A percentile compares a stretch with the other conserved stretches of the same genome.
These are phyloP conservation scores for Nannizzia gypsea DNA, from an alignment of 2,329 filamentous ascomycete genomes.

Conservation along the genomic window DNA sequence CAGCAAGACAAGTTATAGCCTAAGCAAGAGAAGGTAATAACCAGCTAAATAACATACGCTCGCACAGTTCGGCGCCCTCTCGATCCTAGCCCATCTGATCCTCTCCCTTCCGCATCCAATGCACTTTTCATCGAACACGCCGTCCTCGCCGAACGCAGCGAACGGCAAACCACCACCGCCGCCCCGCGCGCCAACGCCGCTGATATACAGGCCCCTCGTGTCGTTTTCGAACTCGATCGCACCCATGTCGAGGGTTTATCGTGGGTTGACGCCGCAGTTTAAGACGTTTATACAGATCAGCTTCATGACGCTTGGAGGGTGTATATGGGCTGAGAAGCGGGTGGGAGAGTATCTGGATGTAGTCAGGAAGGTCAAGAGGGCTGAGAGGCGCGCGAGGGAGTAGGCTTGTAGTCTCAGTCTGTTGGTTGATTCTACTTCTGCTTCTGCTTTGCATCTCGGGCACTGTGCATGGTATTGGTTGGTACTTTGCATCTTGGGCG, in stretches of 20 bases:
- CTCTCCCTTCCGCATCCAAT: conserved; percentile 34
- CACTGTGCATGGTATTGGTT: not conserved
- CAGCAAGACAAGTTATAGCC: no score
- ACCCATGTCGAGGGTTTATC: conserved; percentile 33
- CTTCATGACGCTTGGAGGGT: conserved; percentile 38
- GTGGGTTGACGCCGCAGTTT: conserved; percentile 38
- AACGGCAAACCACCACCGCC: conserved; percentile 17
- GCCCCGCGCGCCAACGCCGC: conserved; percentile 5
- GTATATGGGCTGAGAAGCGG: conserved; percentile 38
- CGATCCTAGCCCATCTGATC: conserved; percentile 36
- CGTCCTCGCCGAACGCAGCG: not conserved
- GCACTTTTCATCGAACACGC: conserved; percentile 20
- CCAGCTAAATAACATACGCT: not conserved
- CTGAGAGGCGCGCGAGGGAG: conserved; percentile 24
- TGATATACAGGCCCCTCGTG: conserved; percentile 32
- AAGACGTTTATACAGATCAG: conserved; percentile 40
- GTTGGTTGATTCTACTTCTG: not conserved
- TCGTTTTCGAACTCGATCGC: conserved; percentile 40
- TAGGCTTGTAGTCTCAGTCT: no score
- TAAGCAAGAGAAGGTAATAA: no score
- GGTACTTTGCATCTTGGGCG: not conserved
- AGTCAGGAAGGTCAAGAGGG: conserved; percentile 31
- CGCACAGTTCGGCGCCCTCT: conserved; percentile 34
- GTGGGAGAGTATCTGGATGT: conserved; percentile 37
- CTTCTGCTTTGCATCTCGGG: not conserved